Evolutionary conservation across 1,139 yeast genomes (phyloP), one percentile per base, ranked within the genome.

Genomic region (Blastobotrys ciferrii): DNA sequence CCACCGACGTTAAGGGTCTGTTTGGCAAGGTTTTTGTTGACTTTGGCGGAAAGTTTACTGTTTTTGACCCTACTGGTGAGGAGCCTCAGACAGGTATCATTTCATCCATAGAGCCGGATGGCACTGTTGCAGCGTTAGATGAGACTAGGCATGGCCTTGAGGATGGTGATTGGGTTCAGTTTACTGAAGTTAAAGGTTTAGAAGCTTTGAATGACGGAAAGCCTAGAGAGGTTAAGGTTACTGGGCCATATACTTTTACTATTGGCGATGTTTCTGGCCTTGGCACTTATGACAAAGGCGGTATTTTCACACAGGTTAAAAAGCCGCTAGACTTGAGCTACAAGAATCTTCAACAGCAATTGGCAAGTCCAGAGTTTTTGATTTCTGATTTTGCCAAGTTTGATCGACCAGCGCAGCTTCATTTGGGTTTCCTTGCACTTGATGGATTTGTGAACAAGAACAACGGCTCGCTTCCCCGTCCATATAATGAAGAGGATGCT

Each of bases 201-300:
- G 75, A 72, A 35, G 64, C 62, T 47, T 73, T 92, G 54, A 87
- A 86, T 63, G 83, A 82, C 52, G 95, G 88, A 5, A 70, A 76
- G 47, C 80, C 92, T 1, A 81, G 77, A 63, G 84, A 84, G 60
- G 78, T 92, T 49, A 86, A 83, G 65, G 97, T 89, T 1, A 75
- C 86, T 57, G 98, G 98, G 6, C 98, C 98, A 15, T 91, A 81
- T 64, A 95, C 98, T 2, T 92, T 87, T 73, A 82, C 80, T 62
- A 80, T 92, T 55, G 80, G 78, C 14, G 69, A 73, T 35, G 71
- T 68, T 2, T 59, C 71, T 20, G 74, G 77, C 45, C 72, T 79
- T 49, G 95, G 95, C 19, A 69, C 74, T 9, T 92, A 89, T 64
- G 67, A 73, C 47, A 82, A 81, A 62, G 96, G 97, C 41, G 99